phyloP scores from a whole-genome alignment of 2,329 filamentous ascomycete genomes.

The Penicillium sp. region DNA sequence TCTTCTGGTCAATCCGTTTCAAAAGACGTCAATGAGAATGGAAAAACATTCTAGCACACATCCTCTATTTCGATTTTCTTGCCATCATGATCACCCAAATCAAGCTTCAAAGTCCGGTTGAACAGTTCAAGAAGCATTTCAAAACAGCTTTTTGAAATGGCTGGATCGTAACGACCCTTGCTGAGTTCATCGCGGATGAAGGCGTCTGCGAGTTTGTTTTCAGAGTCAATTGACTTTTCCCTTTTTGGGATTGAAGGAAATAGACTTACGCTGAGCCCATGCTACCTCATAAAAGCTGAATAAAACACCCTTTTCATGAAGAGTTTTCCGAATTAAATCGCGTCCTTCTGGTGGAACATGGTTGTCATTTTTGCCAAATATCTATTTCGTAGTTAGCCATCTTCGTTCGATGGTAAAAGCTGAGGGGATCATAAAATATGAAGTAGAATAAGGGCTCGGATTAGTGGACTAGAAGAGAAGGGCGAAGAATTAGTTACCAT shows the following conservation, averaged over 20 bases:
- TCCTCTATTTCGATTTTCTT: slow-evolving; percentile 64
- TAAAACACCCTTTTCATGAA: slow-evolving; percentile 69
- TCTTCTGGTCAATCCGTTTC: too few relatives aligned
- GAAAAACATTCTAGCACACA: slow-evolving; percentile 54
- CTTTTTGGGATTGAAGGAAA: neutral
- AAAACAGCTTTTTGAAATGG: slow-evolving; percentile 81
- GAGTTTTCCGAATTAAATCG: slow-evolving; percentile 75
- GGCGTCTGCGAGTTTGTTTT: slow-evolving; percentile 54
- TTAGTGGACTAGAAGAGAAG: neutral
- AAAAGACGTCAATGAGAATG: neutral
- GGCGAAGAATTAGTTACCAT: slow-evolving; percentile 51
- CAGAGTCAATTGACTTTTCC: neutral
- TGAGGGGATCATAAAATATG: neutral
- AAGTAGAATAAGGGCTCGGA: too few relatives aligned
- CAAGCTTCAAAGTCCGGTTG: slow-evolving; percentile 69
- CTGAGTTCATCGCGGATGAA: slow-evolving; percentile 91
- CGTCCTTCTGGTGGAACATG: slow-evolving; percentile 81
- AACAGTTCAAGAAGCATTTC: slow-evolving; percentile 87
- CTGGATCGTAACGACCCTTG: slow-evolving; percentile 91
- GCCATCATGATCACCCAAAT: slow-evolving; percentile 61
- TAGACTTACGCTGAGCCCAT: slow-evolving; percentile 73
- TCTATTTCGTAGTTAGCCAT: slow-evolving; percentile 37
- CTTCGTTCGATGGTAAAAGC: too few relatives aligned
- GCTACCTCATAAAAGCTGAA: slow-evolving; percentile 86
- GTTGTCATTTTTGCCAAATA: slow-evolving; percentile 87